Evolutionary conservation across 2,329 filamentous ascomycete genomes (phyloP).

Genomic region (Xylaria sp.): DNA sequence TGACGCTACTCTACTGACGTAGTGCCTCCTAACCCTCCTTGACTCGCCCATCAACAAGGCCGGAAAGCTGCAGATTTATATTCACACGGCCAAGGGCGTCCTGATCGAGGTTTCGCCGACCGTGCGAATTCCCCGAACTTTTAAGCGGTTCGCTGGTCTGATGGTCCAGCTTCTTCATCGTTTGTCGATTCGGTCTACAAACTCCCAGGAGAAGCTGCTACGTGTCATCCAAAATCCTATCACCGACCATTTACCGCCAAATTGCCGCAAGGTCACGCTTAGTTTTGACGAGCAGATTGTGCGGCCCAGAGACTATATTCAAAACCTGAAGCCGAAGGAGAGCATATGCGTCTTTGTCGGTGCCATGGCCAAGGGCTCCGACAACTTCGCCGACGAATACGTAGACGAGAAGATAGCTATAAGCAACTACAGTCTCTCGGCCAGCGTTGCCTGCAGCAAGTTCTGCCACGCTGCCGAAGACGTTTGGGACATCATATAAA

Average conservation of each 20-base stretch:
- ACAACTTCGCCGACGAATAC: slow-evolving; percentile 93
- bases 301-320: slow-evolving; percentile 88
- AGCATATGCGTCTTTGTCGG: slow-evolving; percentile 98
- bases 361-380: slow-evolving; percentile 96
- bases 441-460: slow-evolving; percentile 98
- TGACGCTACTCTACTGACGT: slow-evolving; percentile 52
- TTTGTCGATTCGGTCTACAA: slow-evolving; percentile 94
- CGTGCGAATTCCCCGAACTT: slow-evolving; percentile 95
- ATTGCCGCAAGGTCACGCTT: slow-evolving; percentile 96
- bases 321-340: slow-evolving; percentile 80
- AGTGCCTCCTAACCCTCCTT: slow-evolving; percentile 97
- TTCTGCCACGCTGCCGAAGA: slow-evolving; percentile 99
- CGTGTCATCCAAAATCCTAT: slow-evolving; percentile 99
- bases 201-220: slow-evolving; percentile 95
- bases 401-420: slow-evolving; percentile 98
- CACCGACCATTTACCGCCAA: slow-evolving; percentile 93
- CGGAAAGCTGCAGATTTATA: slow-evolving; percentile 97
- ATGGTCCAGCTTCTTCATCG: slow-evolving; percentile 99
- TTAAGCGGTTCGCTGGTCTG: slow-evolving; percentile 97
- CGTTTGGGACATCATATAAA: slow-evolving; percentile 87
- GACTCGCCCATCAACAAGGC: slow-evolving; percentile 99
- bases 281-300: slow-evolving; percentile 93
- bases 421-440: slow-evolving; percentile 96
- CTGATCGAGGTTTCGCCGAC: slow-evolving; percentile 98
- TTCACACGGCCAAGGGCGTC: slow-evolving; percentile 96